phyloP scores from a whole-genome alignment of 371 early-diverging fungal species.

The Syncephalastrum contaminatum region DNA sequence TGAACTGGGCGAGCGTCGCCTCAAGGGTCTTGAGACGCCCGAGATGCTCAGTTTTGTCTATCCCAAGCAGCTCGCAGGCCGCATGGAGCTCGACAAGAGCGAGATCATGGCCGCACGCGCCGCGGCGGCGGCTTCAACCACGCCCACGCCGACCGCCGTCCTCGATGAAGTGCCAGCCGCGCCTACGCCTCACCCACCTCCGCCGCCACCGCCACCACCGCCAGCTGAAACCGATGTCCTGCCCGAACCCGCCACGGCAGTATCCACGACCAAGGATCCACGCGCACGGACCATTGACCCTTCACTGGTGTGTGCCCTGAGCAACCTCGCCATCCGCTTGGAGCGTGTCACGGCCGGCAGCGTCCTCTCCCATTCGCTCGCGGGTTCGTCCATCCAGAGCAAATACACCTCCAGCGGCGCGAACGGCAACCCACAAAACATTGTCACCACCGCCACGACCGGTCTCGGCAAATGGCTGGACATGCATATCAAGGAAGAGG shows the following conservation, averaged over 20 bases:
- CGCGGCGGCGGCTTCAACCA: too few relatives aligned
- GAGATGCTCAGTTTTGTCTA: conserved; percentile 82
- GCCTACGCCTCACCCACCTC: not conserved
- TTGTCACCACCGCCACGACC: conserved; percentile 20
- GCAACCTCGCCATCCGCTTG: conserved; percentile 39
- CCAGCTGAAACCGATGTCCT: not conserved
- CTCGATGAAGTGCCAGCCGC: not conserved
- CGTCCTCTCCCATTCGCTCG: conserved; percentile 15
- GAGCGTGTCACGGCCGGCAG: conserved; percentile 44
- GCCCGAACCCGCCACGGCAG: conserved; percentile 6
- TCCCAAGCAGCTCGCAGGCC: conserved; percentile 54
- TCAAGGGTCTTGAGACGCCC: conserved; percentile 90
- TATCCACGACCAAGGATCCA: conserved; percentile 2
- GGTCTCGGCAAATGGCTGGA: conserved; percentile 24
- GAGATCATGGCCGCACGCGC: conserved; percentile 21
- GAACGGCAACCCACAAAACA: conserved; percentile 9
- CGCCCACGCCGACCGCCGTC: not conserved
- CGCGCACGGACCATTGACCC: conserved; percentile 31
- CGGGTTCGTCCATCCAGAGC: conserved; percentile 26
- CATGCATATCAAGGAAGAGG: conserved; percentile 28
- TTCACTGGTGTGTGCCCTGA: conserved; percentile 30
- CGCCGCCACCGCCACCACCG: not conserved
- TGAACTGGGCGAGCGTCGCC: conserved; percentile 77
- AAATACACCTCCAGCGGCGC: conserved; percentile 12
- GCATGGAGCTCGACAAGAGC: conserved; percentile 42